Evolutionary conservation across 2,329 filamentous ascomycete genomes (phyloP), one percentile per base, ranked within the genome.

Genomic region (Aureobasidium namibiae): DNA sequence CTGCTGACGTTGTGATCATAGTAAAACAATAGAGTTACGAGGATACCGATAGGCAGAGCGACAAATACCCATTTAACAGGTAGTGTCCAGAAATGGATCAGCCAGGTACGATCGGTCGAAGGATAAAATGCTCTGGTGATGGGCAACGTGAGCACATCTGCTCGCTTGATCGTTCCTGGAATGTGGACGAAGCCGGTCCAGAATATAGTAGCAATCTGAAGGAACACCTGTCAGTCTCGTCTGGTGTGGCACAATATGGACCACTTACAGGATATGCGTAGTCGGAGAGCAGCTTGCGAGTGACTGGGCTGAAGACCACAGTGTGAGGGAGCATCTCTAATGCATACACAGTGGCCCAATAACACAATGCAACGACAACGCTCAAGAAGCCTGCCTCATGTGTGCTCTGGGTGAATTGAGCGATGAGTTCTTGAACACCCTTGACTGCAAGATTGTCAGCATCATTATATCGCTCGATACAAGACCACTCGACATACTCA

Each of bases 1-100:
- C 78, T 80, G 61, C 78, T 81, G 54, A 83, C 78, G 74, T 72
- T 72, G 66, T 82, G 80, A 67, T 82, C 80, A 63, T 81, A 82
- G 67, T 82, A 82, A 69, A 82, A 82, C 2, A 82, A 73, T 5
- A 80, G 63, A 62, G 79, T 81, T 31, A 81, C 68, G 29, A 82
- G 65, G 56, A 82, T 77, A 0, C 78, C 80, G 60, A 82, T 80
- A 0, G 79, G 79, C 23, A 81, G 63, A 2, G 79, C 77, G 1
- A 80, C 75, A 58, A 82, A 82, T 2, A 81, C 72, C 76, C 78
- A 81, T 62, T 77, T 78, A 18, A 73, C 72, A 16, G 77, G 73
- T 4, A 82, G 68, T 23, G 74, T 76, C 78, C 79, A 82, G 64
- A 82, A 82, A 36, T 76, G 71, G 10, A 82, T 76, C 4, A 81